Evolutionary conservation across 371 early-diverging fungal species (phyloP).

Genomic region (Apophysomyces sp.): DNA sequence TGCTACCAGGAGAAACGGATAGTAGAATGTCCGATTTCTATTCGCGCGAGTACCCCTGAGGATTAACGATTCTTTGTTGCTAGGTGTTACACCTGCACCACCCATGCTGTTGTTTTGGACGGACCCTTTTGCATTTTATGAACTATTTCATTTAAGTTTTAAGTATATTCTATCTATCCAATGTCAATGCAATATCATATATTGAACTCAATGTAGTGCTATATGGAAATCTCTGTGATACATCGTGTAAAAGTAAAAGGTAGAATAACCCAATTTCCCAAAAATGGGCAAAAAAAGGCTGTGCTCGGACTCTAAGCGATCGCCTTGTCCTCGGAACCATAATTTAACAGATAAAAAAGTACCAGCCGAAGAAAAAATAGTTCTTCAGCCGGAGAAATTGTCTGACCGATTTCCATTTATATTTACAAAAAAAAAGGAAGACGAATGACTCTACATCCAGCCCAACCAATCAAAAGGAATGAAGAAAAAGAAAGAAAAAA

Average conservation of each 20-base stretch:
- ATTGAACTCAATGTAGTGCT: neutral
- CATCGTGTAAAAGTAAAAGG: neutral
- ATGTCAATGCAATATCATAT: neutral
- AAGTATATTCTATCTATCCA: neutral
- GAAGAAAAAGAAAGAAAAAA: neutral
- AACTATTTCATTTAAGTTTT: conserved; percentile 1
- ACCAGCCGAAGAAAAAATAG: neutral
- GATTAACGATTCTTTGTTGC: neutral
- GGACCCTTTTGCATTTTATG: neutral
- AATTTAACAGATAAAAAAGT: neutral
- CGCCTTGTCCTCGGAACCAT: neutral
- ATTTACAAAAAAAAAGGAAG: neutral
- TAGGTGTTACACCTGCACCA: conserved; percentile 2
- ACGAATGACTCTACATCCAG: neutral
- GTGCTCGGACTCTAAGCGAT: neutral
- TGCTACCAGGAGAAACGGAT: neutral
- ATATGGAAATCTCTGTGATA: neutral
- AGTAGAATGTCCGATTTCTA: neutral
- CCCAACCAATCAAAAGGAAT: neutral
- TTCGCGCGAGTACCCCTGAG: neutral
- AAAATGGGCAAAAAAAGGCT: neutral
- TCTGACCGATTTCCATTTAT: neutral
- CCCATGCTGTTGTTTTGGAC: neutral
- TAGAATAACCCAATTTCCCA: neutral
- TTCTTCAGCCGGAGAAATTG: neutral